Conservation (phyloP, 2,329 filamentous ascomycete species). For the Hypoxylon sp. region DNA sequence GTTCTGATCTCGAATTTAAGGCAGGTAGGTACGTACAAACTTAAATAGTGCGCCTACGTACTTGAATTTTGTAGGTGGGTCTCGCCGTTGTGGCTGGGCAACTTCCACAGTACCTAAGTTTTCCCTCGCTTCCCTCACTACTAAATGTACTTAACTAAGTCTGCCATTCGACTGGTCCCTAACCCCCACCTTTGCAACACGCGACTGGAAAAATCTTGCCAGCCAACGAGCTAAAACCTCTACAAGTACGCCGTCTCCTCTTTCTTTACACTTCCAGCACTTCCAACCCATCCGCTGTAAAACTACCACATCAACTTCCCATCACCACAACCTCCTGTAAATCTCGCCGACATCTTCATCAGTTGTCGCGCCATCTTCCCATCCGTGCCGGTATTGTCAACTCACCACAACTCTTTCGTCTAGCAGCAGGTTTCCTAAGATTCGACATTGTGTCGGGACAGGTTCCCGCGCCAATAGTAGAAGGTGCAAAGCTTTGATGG, state of each 20-base stretch:
- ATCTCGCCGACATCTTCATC: conserved; percentile 27
- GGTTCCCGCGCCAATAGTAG: conserved; percentile 43
- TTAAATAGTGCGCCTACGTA: not conserved
- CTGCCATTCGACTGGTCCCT: not conserved
- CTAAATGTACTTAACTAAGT: no score
- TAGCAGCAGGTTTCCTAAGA: conserved; percentile 43
- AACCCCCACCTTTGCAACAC: conserved; percentile 42
- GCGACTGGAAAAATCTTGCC: conserved; percentile 42
- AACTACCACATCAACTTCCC: conserved; percentile 21
- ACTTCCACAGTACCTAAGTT: conserved; percentile 1
- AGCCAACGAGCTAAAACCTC: conserved; percentile 34
- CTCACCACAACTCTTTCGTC: conserved; percentile 24
- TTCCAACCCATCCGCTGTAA: conserved; percentile 26
- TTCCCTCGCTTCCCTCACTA: no score
- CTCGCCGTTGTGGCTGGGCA: conserved; percentile 26
- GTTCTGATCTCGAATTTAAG: not conserved
- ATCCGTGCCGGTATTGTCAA: conserved; percentile 8
- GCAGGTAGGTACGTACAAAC: not conserved
- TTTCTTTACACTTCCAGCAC: conserved; percentile 27
- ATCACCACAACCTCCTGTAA: conserved; percentile 27
- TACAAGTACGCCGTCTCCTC: conserved; percentile 32
- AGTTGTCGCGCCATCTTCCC: conserved; percentile 21
- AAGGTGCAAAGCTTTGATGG: conserved; percentile 38
- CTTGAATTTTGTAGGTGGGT: conserved; percentile 9
- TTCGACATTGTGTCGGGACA: conserved; percentile 43